Evolutionary conservation across 1,139 yeast genomes (phyloP), one percentile per base, ranked within the genome.

Genomic region (Casaregolazyma suthepensis): DNA sequence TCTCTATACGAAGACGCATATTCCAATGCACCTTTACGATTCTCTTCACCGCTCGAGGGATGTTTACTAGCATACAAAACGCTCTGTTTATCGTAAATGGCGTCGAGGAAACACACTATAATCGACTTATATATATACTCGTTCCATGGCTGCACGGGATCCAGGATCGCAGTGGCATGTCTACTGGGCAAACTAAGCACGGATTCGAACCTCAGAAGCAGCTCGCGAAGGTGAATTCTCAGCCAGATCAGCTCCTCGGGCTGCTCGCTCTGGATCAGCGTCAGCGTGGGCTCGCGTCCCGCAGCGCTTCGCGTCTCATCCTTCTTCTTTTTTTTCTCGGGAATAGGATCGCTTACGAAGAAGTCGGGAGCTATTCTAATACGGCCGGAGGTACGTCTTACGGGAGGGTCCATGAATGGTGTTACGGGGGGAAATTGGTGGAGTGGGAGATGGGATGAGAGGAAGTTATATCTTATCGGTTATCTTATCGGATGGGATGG

Each of bases 81-180:
- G 4, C 71, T 70, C 35, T 52, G 58, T 10, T 59, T 50, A 54
- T 71, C 75, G 53, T 61, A 60, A 13, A 72, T 56, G 13, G 71
- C 59, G 45, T 64, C 55, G 40, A 72, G 53, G 40, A 72, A 57
- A 10, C 68, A 57, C 12, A 66, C 58, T n/a, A 65, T 59, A 10
- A 69, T 61, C n/a, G 70, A 63, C 57, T 72, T 72, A 61, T 61
- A 68, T 46, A 71, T 60, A 51, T 64, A 64, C 53, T 66, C 72
- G 52, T 63, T 63, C 75, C 75, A 72, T 10, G 64, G 65, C 22
- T 58, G 58, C 10, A 66, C 59, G 17, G 72, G 71, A 54, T 72
- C 74, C 55, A 71, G 70, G 43, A 72, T 57, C 1, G 63, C 55
- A 5, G 64, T 57, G 2, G 66, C 60, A 52, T 69, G 69, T 51